Evolutionary conservation across 352 stramenopile species (phyloP), one percentile per base, ranked within the genome.

Genomic region (Globisporangium ultimum): DNA sequence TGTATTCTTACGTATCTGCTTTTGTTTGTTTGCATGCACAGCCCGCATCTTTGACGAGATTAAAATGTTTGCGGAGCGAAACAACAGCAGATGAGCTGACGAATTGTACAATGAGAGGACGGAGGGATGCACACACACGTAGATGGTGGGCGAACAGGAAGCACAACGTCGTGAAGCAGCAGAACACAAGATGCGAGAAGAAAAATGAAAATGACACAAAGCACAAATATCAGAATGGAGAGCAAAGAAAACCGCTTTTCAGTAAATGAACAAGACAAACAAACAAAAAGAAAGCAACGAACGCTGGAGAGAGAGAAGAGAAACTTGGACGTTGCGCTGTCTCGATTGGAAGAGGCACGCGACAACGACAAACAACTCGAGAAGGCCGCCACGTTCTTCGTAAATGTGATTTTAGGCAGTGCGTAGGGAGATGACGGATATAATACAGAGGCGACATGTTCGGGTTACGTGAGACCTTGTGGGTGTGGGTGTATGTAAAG

Each of bases 21-120:
- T 21, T 43, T 60, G 24, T 68, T 53, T 52, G 12, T 57, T 9
- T 53, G 32, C 32, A 15, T 66, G 28, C 60, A 22, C 58, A 93
- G 87, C 69, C 49, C 84, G 83, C 64, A 94, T 96, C 61, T 93
- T 88, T 63, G 81, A 93, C 56, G 87, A 96, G 72, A 91, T 96
- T 58, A 88, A 91, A 76, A 24, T 89, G 51, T 95, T 93, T 62
- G 70, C 79, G 41, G 68, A 89, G 51, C 71, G 72, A 47, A 89
- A 82, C 62, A 89, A 82, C 62, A 74, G 63, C 69, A 87, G 78
- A 87, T 88, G 70, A 89, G 24, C 0, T 28, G 41, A 38, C 12
- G 28, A 36, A 15, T 47, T 24, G 45, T 17, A 41, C 32, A 28
- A 15, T 38, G 46, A 49, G 24, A 28, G 20, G 28, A 20, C 10